phyloP scores from a whole-genome alignment of 2,329 filamentous ascomycete genomes.

The Tolypocladium ophioglossoides region DNA sequence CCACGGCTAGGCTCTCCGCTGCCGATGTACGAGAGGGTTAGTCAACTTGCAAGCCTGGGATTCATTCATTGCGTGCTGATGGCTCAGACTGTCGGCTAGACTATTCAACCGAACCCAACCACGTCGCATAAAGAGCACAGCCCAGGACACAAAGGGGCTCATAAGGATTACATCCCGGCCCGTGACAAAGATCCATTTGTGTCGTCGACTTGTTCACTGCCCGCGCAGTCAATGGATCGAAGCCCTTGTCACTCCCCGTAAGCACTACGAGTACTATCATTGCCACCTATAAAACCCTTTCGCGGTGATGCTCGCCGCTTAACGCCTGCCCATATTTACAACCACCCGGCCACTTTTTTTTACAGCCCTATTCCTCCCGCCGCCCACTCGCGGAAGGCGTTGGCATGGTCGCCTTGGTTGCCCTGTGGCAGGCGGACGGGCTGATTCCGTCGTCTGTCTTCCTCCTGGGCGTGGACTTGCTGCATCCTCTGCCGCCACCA shows the following conservation, averaged over 20 bases:
- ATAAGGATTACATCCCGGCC: not conserved
- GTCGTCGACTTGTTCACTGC: not conserved
- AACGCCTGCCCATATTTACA: slow-evolving; percentile 9
- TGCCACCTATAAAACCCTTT: not conserved
- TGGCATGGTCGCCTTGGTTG: slow-evolving; percentile 7
- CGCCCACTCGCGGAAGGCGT: slow-evolving; percentile 24
- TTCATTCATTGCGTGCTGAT: no score
- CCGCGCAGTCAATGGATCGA: not conserved
- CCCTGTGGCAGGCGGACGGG: slow-evolving; percentile 14
- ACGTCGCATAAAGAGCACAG: no score
- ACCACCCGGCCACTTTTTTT: slow-evolving; percentile 1
- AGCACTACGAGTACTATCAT: no score
- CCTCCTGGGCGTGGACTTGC: slow-evolving; percentile 35
- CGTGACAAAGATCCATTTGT: not conserved
- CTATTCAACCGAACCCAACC: not conserved
- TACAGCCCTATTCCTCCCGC: slow-evolving; percentile 24
- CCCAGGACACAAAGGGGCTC: not conserved
- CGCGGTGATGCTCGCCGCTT: slow-evolving; percentile 7
- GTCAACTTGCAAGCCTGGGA: no score
- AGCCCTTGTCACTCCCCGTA: not conserved
- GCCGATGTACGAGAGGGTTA: not conserved
- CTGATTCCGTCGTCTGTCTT: slow-evolving; percentile 20
- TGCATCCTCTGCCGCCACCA: slow-evolving; percentile 71
- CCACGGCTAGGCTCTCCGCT: not conserved
- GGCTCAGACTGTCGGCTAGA: not conserved